A percentile compares a stretch with the other conserved stretches of the same genome.
Evolutionary conservation across 805 yeast genomes (phyloP).

Genomic region (Zygosaccharomyces bisporus): DNA sequence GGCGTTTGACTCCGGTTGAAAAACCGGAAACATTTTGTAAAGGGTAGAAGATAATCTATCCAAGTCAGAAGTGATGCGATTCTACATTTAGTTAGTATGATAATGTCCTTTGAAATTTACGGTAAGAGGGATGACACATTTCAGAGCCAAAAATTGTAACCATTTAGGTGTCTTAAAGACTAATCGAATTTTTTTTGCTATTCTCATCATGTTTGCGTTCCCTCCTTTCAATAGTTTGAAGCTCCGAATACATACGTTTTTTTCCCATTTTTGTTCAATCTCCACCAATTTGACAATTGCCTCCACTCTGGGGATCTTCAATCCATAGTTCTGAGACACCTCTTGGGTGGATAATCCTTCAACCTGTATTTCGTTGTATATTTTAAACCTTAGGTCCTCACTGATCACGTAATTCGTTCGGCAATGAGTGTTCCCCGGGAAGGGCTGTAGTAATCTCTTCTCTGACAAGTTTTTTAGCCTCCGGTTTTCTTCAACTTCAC

Average conservation of each 20-base stretch:
- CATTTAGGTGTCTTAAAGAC: conserved; percentile 70
- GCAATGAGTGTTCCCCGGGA: conserved; percentile 71
- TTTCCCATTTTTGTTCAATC: conserved; percentile 60
- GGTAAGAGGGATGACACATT: conserved; percentile 1
- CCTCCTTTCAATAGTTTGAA: not conserved
- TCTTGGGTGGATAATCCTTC: conserved; percentile 60
- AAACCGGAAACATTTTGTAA: conserved; percentile 80
- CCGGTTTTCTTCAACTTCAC: conserved; percentile 15
- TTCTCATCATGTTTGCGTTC: conserved; percentile 44
- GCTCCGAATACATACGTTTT: conserved; percentile 49
- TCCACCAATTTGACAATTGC: conserved; percentile 71
- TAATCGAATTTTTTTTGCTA: conserved; percentile 52
- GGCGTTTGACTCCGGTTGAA: conserved; percentile 37
- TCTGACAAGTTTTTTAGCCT: conserved; percentile 10
- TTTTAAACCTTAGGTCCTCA: conserved; percentile 53
- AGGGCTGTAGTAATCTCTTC: conserved; percentile 56
- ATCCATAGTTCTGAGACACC: conserved; percentile 71
- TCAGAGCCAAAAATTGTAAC: conserved; percentile 43
- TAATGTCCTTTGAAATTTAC: conserved; percentile 1
- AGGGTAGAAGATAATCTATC: conserved; percentile 55
- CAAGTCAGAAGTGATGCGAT: conserved; percentile 52
- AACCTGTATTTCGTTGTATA: conserved; percentile 52
- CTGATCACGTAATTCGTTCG: conserved; percentile 62
- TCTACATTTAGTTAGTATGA: conserved; percentile 32
- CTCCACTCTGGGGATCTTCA: conserved; percentile 82